phyloP scores from a whole-genome alignment of 176 grass and related monocot species.

The Oryza officinalis region DNA sequence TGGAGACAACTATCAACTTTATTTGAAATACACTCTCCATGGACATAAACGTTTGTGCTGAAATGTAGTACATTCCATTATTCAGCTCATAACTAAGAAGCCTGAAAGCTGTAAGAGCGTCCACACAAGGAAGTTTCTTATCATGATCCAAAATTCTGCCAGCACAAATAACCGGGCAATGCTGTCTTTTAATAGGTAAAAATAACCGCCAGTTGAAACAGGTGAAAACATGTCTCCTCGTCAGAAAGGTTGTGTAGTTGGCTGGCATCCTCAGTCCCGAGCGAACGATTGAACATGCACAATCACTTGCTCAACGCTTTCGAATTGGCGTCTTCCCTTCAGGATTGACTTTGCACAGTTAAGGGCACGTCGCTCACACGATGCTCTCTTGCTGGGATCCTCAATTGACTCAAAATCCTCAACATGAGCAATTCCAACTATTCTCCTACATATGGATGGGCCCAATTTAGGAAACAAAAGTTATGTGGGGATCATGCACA shows the following conservation, averaged over 20 bases:
- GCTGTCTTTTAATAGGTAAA: background rate
- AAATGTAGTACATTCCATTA: constrained; percentile 28
- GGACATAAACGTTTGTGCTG: background rate
- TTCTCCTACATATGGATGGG: constrained; percentile 54
- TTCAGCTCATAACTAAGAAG: constrained; percentile 16
- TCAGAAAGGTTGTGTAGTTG: background rate
- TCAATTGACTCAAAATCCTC: constrained; percentile 88
- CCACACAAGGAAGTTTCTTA: background rate
- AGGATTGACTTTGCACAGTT: constrained; percentile 72
- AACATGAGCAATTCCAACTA: constrained; percentile 84
- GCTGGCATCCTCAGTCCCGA: background rate
- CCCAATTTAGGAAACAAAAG: background rate
- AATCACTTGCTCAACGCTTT: constrained; percentile 59
- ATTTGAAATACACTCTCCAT: background rate
- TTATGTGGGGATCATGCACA: background rate
- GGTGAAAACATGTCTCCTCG: background rate
- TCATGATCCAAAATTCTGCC: background rate
- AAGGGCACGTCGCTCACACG: constrained; percentile 62
- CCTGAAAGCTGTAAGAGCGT: background rate
- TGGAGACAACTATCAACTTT: background rate
- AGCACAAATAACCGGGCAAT: background rate
- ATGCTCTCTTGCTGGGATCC: constrained; percentile 64
- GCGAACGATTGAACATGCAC: constrained; percentile 30
- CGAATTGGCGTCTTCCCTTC: constrained; percentile 58
- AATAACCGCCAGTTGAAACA: background rate